phyloP scores from a whole-genome alignment of 2,329 filamentous ascomycete genomes.

The Chrysoporthe puriensis region DNA sequence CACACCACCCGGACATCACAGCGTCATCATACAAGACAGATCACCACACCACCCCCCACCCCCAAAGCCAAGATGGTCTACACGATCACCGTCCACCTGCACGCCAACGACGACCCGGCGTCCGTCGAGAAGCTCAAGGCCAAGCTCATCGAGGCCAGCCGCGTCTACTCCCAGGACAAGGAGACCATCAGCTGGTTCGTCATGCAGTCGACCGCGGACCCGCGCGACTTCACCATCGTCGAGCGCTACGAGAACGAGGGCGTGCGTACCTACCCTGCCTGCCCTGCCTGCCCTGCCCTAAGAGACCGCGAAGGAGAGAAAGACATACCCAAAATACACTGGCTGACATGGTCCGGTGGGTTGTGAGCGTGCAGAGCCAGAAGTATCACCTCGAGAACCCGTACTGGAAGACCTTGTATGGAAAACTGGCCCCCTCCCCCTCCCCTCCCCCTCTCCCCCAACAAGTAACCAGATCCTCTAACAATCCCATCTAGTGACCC shows the following conservation, averaged over 20 bases:
- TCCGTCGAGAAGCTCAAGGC: slow-evolving; percentile 68
- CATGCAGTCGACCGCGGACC: slow-evolving; percentile 74
- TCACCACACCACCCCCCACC: not conserved
- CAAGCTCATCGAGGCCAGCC: slow-evolving; percentile 76
- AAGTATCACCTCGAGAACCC: slow-evolving; percentile 70
- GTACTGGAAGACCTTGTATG: slow-evolving; percentile 71
- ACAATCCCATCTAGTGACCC: slow-evolving; percentile 50
- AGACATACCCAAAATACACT: not conserved
- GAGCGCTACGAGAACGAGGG: slow-evolving; percentile 72
- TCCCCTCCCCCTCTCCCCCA: too few species aligned
- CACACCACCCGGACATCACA: not conserved
- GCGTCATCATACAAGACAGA: not conserved
- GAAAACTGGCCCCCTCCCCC: too few species aligned
- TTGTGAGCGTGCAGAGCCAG: slow-evolving; percentile 48
- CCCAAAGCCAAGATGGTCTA: slow-evolving; percentile 59
- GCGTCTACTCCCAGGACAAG: slow-evolving; percentile 71
- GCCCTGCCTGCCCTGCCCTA: too few species aligned
- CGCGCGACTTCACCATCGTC: slow-evolving; percentile 73
- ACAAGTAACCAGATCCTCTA: too few species aligned
- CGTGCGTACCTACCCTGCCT: slow-evolving; percentile 44
- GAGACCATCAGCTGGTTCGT: slow-evolving; percentile 76
- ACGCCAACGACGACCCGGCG: slow-evolving; percentile 68
- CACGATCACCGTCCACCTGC: slow-evolving; percentile 70
- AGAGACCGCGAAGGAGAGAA: too few species aligned
- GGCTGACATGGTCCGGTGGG: slow-evolving; percentile 7